Conservation (phyloP, 768 basidiomycete species). For the Mycena pura region DNA sequence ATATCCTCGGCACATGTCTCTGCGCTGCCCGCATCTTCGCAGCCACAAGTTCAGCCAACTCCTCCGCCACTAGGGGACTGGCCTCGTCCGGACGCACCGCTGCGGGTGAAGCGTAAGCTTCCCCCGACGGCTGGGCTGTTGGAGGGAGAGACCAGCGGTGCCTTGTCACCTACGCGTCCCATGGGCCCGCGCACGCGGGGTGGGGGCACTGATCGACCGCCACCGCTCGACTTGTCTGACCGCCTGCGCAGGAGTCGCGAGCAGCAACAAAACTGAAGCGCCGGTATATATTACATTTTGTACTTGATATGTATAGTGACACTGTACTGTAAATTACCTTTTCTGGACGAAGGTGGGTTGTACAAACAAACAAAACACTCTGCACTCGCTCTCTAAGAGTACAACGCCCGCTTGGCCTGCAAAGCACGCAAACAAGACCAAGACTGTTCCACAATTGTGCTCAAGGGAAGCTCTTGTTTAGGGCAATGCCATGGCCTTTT, state of each 20-base stretch:
- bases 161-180: conserved; percentile 2
- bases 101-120: conserved; percentile 21
- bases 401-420: no score
- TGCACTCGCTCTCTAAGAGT: no score
- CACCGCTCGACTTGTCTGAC: conserved; percentile 5
- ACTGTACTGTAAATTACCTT: conserved; percentile 20
- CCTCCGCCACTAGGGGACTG: conserved; percentile 25
- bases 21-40: background rate
- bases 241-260: conserved; percentile 8
- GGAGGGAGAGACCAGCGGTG: background rate
- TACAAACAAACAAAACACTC: no score
- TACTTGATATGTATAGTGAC: conserved; percentile 1
- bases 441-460: no score
- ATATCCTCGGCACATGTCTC: conserved; percentile 16
- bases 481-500: no score
- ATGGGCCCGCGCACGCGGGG: conserved; percentile 19
- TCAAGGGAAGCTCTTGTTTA: no score
- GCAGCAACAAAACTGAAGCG: background rate
- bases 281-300: no score
- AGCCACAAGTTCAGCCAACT: background rate
- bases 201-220: conserved; percentile 3
- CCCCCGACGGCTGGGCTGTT: background rate
- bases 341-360: no score
- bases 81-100: conserved; percentile 20
- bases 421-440: no score